phyloP scores from a whole-genome alignment of 345 rosid genomes.

The Salix caprea region DNA sequence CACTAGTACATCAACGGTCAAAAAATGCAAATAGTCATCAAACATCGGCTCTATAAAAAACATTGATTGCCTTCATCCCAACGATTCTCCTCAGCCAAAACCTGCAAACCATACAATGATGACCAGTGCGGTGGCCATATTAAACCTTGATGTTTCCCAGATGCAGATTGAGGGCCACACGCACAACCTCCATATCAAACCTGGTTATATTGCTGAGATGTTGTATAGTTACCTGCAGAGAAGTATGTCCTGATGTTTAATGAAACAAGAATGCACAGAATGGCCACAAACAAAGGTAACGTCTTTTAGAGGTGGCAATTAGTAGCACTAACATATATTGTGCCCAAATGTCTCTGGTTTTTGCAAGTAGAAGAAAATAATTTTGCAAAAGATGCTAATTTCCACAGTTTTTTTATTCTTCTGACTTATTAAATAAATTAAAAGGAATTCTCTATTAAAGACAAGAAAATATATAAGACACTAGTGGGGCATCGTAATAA shows the following conservation, averaged over 20 bases:
- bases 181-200: background rate
- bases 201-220: conserved; percentile 7
- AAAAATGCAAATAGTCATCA: conserved; percentile 1
- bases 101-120: background rate
- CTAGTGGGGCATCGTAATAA: too few relatives aligned
- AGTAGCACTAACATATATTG: too few relatives aligned
- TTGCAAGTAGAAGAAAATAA: too few relatives aligned
- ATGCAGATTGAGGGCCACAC: background rate
- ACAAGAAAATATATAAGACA: too few relatives aligned
- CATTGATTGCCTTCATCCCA: conserved; percentile 12
- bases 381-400: too few relatives aligned
- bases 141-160: background rate
- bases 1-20: conserved; percentile 14
- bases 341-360: too few relatives aligned
- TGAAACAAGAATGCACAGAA: too few relatives aligned
- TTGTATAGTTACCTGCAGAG: conserved; percentile 27
- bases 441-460: too few relatives aligned
- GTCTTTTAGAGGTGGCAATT: too few relatives aligned
- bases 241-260: background rate
- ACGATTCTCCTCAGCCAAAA: conserved; percentile 11
- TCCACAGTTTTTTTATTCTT: too few relatives aligned
- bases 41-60: conserved; percentile 32
- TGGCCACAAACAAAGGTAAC: too few relatives aligned
- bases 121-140: background rate
- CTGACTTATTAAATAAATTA: too few relatives aligned